Evolutionary conservation across 768 basidiomycete genomes (phyloP), one percentile per base, ranked within the genome.

Genomic region (Strobilomyces confusus): DNA sequence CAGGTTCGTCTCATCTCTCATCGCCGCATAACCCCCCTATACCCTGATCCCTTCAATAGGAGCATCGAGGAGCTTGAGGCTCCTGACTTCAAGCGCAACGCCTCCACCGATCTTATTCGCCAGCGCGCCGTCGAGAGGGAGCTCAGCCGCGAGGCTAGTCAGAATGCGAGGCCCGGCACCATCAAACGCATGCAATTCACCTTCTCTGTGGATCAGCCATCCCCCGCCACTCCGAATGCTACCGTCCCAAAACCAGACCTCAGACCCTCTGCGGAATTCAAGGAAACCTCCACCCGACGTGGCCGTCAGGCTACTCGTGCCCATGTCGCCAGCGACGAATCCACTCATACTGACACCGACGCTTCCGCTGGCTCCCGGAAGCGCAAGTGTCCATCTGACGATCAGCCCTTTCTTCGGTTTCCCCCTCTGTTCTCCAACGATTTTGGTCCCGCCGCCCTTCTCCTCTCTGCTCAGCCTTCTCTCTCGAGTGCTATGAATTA

Each of bases 141-240:
- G 69, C 88, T 86, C 66, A 81, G 76, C 63, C 85, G 89, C 49
- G 87, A 89, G 67, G 82, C 81, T 13, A 79, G 75, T 60, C 76
- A 80, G 61, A 80, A 83, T 56, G 77, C 80, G 25, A 74, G 76
- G 51, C 83, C 84, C 7, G 88, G 87, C 14, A 86, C 80, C 46
- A 87, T 92, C 72, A 87, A 89, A 59, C 83, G 89, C 42, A 91
- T 92, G 89, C 90, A 93, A 61, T 92, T 91, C 72, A 92, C 89
- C 1, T 92, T 92, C 69, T 86, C 86, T 59, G 77, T 92, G 59
- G 90, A 92, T 70, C 83, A 86, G 54, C 86, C 84, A 17, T 62
- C 73, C 15, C 75, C 79, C 2, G 66, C 79, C 20, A 68, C 67
- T 15, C 70, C 78, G 15, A 76, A 75, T 54, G 61, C 72, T 20